Percentiles rank a stretch among this genome's conserved stretches.
phyloP scores from a whole-genome alignment of 176 grass and related monocot species.

The Dendrocalamus sinicus region DNA sequence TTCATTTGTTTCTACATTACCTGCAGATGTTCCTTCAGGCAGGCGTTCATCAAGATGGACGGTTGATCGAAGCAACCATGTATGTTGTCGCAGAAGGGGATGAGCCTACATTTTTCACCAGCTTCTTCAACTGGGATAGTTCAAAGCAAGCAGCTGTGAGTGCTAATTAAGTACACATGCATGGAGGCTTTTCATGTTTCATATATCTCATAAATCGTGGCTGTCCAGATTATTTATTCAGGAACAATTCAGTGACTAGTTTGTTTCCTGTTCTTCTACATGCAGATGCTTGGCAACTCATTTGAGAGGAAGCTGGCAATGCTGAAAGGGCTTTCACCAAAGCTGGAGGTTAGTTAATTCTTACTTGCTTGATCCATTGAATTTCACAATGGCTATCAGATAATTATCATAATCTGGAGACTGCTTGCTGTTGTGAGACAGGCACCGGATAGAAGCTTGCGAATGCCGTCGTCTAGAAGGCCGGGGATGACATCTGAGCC shows the following conservation, averaged over 20 bases:
- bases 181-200: slow-evolving; percentile 18
- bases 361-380: not conserved
- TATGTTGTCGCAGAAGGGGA: slow-evolving; percentile 77
- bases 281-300: slow-evolving; percentile 83
- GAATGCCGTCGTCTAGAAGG: slow-evolving; percentile 14
- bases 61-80: slow-evolving; percentile 52
- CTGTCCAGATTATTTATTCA: not conserved
- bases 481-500: slow-evolving; percentile 20
- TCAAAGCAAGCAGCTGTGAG: slow-evolving; percentile 62
- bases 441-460: slow-evolving; percentile 42
- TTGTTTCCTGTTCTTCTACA: slow-evolving; percentile 31
- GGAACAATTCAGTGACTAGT: not conserved
- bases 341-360: slow-evolving; percentile 58
- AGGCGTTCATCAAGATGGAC: slow-evolving; percentile 38
- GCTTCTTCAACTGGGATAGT: slow-evolving; percentile 79
- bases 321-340: slow-evolving; percentile 63
- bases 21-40: slow-evolving; percentile 76
- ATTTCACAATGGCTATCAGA: not conserved
- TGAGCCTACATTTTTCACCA: slow-evolving; percentile 82
- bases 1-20: slow-evolving; percentile 23
- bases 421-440: not conserved
- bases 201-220: not conserved
- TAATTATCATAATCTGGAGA: not conserved
- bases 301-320: slow-evolving; percentile 85
- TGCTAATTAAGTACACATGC: not conserved